Evolutionary conservation across 345 rosid species (phyloP).

Genomic region (Salix exigua): DNA sequence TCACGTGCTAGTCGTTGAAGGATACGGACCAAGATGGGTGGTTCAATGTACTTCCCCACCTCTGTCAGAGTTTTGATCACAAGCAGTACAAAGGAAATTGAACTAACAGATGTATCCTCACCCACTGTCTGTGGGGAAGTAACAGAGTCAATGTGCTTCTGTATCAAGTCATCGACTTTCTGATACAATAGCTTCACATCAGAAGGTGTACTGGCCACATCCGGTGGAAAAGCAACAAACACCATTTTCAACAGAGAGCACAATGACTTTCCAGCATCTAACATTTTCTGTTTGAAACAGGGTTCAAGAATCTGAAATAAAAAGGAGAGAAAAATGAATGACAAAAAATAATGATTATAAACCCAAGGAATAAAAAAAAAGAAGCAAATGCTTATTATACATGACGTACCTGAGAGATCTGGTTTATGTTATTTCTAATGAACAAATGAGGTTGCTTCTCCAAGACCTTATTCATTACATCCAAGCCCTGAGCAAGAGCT

Average conservation of each 20-base stretch:
- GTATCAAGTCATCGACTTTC: conserved; percentile 86
- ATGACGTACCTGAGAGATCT: conserved; percentile 76
- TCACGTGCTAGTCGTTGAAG: conserved; percentile 90
- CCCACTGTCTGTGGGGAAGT: conserved; percentile 65
- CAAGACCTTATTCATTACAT: conserved; percentile 96
- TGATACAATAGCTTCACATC: conserved; percentile 78
- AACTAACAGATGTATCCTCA: conserved; percentile 72
- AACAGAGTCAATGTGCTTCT: conserved; percentile 66
- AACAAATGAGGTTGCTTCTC: conserved; percentile 96
- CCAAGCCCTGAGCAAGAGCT: conserved; percentile 97
- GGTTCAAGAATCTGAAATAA: conserved; percentile 82
- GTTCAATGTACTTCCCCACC: conserved; percentile 78
- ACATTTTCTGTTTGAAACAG: conserved; percentile 88
- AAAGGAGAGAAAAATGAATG: conserved; percentile 5
- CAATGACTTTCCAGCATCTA: conserved; percentile 92
- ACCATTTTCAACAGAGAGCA: conserved; percentile 96
- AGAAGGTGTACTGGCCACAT: conserved; percentile 55
- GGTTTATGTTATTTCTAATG: conserved; percentile 83
- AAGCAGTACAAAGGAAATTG: conserved; percentile 86
- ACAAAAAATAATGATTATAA: not conserved
- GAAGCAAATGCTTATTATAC: not conserved
- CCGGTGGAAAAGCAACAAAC: conserved; percentile 79
- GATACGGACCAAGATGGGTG: conserved; percentile 68
- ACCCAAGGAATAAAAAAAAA: not conserved
- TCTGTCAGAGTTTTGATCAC: conserved; percentile 88